phyloP scores from a whole-genome alignment of 164 flowering plant species.

The Macadamia tetraphylla region DNA sequence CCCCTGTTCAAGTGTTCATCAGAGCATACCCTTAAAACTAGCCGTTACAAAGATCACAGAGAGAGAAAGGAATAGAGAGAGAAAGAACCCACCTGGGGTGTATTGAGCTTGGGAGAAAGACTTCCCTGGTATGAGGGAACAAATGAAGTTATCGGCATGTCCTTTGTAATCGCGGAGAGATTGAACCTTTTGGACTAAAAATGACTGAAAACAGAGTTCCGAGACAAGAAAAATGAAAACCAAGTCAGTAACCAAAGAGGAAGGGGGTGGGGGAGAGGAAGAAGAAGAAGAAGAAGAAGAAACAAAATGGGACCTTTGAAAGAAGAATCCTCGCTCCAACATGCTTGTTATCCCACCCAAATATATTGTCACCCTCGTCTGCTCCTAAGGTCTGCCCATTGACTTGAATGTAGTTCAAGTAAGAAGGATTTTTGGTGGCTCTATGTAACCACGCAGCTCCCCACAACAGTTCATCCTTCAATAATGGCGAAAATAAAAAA shows the following conservation, averaged over 20 bases:
- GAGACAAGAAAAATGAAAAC: background rate
- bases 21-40: background rate
- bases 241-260: background rate
- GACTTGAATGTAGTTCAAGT: slow-evolving; percentile 63
- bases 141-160: slow-evolving; percentile 79
- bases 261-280: too few species aligned
- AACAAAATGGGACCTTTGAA: slow-evolving; percentile 48
- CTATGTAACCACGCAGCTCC: slow-evolving; percentile 94
- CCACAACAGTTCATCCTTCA: slow-evolving; percentile 90
- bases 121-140: slow-evolving; percentile 69
- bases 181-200: slow-evolving; percentile 62
- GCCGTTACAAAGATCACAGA: slow-evolving; percentile 1
- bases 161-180: slow-evolving; percentile 78
- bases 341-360: slow-evolving; percentile 81
- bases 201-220: slow-evolving; percentile 41
- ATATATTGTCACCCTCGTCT: slow-evolving; percentile 64
- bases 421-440: slow-evolving; percentile 68
- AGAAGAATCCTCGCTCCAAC: slow-evolving; percentile 48
- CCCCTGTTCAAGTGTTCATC: slow-evolving; percentile 46
- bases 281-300: background rate
- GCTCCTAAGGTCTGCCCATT: slow-evolving; percentile 86
- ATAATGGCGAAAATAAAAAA: background rate
- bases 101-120: slow-evolving; percentile 53
- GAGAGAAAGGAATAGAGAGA: slow-evolving; percentile 9
- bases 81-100: slow-evolving; percentile 53